Evolutionary conservation across 2,329 filamentous ascomycete species (phyloP).

Genomic region (Curvularia sp.): DNA sequence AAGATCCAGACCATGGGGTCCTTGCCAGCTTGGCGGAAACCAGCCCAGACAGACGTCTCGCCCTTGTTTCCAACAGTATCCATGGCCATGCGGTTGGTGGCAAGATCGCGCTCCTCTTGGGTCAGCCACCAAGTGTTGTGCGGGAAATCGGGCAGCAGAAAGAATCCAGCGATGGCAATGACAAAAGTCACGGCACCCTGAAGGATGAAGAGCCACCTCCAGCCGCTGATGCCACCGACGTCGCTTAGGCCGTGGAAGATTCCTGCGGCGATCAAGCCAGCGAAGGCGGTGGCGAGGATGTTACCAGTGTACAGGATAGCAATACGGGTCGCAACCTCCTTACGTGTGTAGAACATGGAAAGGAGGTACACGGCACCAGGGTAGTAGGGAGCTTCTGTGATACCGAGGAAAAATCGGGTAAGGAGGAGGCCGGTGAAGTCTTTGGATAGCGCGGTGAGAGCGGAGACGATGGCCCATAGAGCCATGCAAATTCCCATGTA

Average conservation of each 20-base stretch:
- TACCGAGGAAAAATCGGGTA: slow-evolving; percentile 53
- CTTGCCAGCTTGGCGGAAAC: slow-evolving; percentile 58
- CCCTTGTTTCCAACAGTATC: slow-evolving; percentile 59
- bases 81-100: slow-evolving; percentile 47
- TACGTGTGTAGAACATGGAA: slow-evolving; percentile 48
- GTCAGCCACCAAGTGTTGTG: slow-evolving; percentile 56
- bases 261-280: slow-evolving; percentile 53
- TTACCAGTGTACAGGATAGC: slow-evolving; percentile 54
- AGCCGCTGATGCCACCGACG: slow-evolving; percentile 32
- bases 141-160: slow-evolving; percentile 50
- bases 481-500: slow-evolving; percentile 47
- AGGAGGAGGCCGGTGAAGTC: slow-evolving; percentile 54
- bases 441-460: slow-evolving; percentile 52
- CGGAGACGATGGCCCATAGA: slow-evolving; percentile 53
- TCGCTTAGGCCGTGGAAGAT: slow-evolving; percentile 38
- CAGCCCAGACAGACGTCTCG: slow-evolving; percentile 55
- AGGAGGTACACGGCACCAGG: slow-evolving; percentile 49
- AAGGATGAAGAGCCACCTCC: slow-evolving; percentile 42
- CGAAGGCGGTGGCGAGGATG: slow-evolving; percentile 52
- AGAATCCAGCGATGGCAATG: slow-evolving; percentile 49
- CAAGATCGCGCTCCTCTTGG: slow-evolving; percentile 53
- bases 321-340: slow-evolving; percentile 59
- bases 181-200: slow-evolving; percentile 41
- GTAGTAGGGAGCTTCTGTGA: slow-evolving; percentile 52
- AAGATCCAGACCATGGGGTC: slow-evolving; percentile 58